phyloP scores from a whole-genome alignment of 257 asterid genomes.

The Solanum stenotomum region DNA sequence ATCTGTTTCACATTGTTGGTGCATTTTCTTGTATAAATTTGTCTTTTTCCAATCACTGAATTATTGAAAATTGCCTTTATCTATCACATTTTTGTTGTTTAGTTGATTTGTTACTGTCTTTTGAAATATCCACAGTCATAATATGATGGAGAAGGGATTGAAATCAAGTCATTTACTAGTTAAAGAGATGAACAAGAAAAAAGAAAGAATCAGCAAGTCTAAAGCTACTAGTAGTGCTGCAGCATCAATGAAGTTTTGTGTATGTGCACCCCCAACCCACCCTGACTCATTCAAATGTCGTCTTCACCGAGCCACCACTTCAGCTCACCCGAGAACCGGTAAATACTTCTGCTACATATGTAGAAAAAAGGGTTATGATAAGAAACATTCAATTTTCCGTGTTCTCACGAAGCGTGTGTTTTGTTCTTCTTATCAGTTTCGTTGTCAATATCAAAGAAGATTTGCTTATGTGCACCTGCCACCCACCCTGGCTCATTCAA shows the following conservation, averaged over 20 bases:
- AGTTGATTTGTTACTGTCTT: neutral
- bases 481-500: conserved; percentile 11
- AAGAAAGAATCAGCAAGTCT: neutral
- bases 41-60: neutral
- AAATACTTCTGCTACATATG: neutral
- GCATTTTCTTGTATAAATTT: neutral
- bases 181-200: neutral
- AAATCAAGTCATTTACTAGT: neutral
- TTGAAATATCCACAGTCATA: neutral
- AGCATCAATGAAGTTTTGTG: neutral
- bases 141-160: neutral
- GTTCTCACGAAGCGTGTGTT: neutral
- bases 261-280: conserved; percentile 7
- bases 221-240: neutral
- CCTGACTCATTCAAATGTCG: conserved; percentile 10
- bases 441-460: neutral
- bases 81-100: neutral
- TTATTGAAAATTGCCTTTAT: neutral
- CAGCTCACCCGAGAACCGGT: neutral
- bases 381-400: neutral
- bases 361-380: neutral
- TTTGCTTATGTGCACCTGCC: conserved; percentile 2
- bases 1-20: neutral
- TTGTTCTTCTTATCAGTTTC: neutral
- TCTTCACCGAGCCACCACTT: neutral